A percentile compares a stretch with the other conserved stretches of the same genome.
Conservation (phyloP, 2,329 filamentous ascomycete species). For the Macrophomina phaseolina region DNA sequence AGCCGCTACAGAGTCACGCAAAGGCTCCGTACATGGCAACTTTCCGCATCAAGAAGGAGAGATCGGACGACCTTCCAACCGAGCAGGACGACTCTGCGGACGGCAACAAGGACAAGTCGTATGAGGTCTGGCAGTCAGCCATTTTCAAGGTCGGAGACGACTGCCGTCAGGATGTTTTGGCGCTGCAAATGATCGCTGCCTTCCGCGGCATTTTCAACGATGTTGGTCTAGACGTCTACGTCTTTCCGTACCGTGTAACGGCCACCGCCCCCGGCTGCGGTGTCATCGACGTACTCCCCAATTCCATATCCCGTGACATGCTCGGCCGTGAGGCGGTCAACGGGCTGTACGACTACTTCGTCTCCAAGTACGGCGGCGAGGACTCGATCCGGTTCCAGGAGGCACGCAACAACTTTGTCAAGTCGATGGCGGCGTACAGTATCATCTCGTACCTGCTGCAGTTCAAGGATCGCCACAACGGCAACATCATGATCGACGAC, state of each 20-base stretch:
- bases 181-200: conserved; percentile 95
- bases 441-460: conserved; percentile 96
- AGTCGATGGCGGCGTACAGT: conserved; percentile 98
- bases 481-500: conserved; percentile 99
- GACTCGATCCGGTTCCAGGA: conserved; percentile 94
- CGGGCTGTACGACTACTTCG: conserved; percentile 96
- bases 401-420: conserved; percentile 96
- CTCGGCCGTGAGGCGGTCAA: conserved; percentile 97
- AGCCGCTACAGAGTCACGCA: conserved; percentile 95
- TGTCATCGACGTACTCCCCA: conserved; percentile 96
- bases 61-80: conserved; percentile 52
- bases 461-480: conserved; percentile 99
- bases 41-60: conserved; percentile 90
- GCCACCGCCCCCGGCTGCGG: conserved; percentile 96
- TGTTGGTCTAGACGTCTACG: conserved; percentile 93
- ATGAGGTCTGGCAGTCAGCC: conserved; percentile 98
- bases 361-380: conserved; percentile 96
- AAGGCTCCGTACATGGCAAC: conserved; percentile 99
- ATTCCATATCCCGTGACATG: conserved; percentile 98
- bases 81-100: conserved; percentile 51
- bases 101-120: conserved; percentile 57
- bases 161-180: conserved; percentile 94
- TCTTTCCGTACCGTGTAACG: conserved; percentile 96
- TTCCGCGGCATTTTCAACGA: conserved; percentile 97
- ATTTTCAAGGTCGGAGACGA: conserved; percentile 99